These are phyloP conservation scores for Paramecium octaurelia DNA, from an alignment of 73 alveolate species.

Conservation along the genomic window DNA sequence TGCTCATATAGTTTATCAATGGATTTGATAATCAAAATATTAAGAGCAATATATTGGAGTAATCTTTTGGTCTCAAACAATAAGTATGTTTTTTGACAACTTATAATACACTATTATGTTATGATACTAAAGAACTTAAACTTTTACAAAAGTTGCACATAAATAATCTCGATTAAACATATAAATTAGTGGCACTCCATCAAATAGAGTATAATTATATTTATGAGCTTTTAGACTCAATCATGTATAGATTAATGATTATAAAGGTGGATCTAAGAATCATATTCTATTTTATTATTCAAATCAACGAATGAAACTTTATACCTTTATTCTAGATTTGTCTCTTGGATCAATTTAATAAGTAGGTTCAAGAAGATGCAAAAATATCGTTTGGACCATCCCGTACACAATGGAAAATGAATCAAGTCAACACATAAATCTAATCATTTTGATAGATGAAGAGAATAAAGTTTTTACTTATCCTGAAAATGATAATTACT, in stretches of 20 bases:
- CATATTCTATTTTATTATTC: neutral
- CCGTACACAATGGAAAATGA: neutral
- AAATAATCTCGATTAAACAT: neutral
- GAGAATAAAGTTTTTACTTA: neutral
- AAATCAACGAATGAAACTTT: neutral
- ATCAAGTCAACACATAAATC: neutral
- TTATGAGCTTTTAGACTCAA: neutral
- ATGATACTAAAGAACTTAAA: neutral
- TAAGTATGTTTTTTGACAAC: neutral
- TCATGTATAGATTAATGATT: neutral
- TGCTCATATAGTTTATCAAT: neutral
- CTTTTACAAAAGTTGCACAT: neutral
- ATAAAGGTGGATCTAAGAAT: neutral
- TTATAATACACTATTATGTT: neutral
- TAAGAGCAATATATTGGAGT: neutral
- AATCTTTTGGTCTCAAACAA: slow-evolving; percentile 8
- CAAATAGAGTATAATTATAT: neutral
- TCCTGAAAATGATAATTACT: neutral
- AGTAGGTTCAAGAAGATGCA: neutral
- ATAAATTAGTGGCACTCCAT: neutral
- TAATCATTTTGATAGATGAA: neutral
- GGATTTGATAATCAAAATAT: neutral
- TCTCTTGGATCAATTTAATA: neutral
- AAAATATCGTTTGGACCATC: neutral
- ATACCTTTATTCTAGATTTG: neutral